These are phyloP conservation scores for Solioccasus polychromus DNA, from an alignment of 768 basidiomycete genomes.

Conservation along the genomic window DNA sequence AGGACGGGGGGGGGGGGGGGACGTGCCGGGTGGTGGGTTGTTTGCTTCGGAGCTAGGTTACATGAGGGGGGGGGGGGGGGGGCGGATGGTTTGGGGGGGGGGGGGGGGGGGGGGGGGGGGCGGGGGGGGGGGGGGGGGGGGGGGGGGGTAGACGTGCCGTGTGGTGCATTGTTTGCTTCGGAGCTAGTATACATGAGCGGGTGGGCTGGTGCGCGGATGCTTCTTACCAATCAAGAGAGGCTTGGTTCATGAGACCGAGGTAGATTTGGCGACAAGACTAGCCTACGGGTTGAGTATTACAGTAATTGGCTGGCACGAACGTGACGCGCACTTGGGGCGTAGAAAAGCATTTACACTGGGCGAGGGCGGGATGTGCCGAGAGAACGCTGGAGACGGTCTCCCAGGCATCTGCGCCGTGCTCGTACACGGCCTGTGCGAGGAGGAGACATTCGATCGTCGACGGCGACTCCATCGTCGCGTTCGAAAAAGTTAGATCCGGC, in stretches of 20 bases:
- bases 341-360: constrained; percentile 63
- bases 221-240: constrained; percentile 61
- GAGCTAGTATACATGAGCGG: constrained; percentile 31
- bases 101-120: constrained; percentile 10
- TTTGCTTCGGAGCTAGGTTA: constrained; percentile 47
- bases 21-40: constrained; percentile 35
- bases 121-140: neutral
- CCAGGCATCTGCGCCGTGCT: constrained; percentile 74
- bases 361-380: constrained; percentile 65
- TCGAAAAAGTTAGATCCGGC: constrained; percentile 13
- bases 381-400: constrained; percentile 60
- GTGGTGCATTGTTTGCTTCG: constrained; percentile 50
- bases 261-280: constrained; percentile 73
- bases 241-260: constrained; percentile 62
- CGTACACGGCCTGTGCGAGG: constrained; percentile 83
- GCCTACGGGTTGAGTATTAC: constrained; percentile 18
- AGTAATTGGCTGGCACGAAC: constrained; percentile 9
- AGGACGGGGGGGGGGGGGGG: constrained; percentile 13
- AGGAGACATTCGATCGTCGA: constrained; percentile 64
- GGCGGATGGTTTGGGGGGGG: constrained; percentile 13
- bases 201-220: neutral
- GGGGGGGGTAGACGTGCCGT: constrained; percentile 12
- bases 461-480: neutral
- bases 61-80: constrained; percentile 10
- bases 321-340: constrained; percentile 54